Base-by-base conservation (phyloP, 345 rosid genomes). In the Trapa bicornis region DNA sequence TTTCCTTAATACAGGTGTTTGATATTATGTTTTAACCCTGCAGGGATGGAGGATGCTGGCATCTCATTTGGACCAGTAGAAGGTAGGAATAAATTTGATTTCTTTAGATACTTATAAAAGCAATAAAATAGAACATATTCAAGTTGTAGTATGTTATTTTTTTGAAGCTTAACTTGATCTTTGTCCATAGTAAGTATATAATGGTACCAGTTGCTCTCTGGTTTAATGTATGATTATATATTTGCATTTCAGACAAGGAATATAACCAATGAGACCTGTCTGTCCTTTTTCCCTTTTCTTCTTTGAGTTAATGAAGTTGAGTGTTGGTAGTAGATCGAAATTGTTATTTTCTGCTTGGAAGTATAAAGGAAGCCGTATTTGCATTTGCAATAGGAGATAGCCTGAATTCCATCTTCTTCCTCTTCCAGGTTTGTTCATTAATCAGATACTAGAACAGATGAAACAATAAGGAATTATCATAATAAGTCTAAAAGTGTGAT, bases 41-140 rank as follows among this genome's bases (percentile, higher is more conserved):
- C 89, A 93, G 99, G 97, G 65, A 88, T 93, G 79, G 99, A 91
- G 65, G 99, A 91, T 72, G 52, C 96, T 22, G 75, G 87, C 72
- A 78, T 94, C 67, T 74, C 97, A 58, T 93, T 91, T 75, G 99
- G 99, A 69, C 91, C 96, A 1, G 86, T 85, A 63, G 99, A 93
- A 88, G 97, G 99, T 91, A 45, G 86, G 67, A 47, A 9, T 65
- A 70, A 56, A 56, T 65, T 64, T 32, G 52, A 38, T 6, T 65
- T 72, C 74, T 37, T 60, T 65, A 37, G 54, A 50, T 64, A 67
- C 70, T 6, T 39, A 11, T 70, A 50, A 7, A 7, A 45, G 5
- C 2, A 45, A 45, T 13, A 45, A 0, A 45, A 45, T 45, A 11
- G 12, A 45, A 45, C 5, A 45, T 45, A 45, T 45, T 45, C 13